Evolutionary conservation across 2,329 filamentous ascomycete genomes (phyloP).

Genomic region (Colletotrichum acutatum): DNA sequence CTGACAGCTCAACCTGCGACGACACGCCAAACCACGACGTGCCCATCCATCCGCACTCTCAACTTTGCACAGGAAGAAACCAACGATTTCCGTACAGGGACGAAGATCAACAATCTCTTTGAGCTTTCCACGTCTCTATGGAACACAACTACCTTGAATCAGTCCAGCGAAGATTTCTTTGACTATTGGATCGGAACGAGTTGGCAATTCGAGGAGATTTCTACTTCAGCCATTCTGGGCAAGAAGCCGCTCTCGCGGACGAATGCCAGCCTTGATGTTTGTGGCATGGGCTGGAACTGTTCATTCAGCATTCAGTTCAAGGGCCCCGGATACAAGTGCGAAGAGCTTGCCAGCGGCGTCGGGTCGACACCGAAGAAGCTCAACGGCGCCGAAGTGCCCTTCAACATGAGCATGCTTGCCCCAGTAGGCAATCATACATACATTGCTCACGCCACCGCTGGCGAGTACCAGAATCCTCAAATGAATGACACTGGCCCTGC

Average conservation of each 20-base stretch:
- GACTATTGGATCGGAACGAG: slow-evolving; percentile 46
- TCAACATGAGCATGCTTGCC: slow-evolving; percentile 41
- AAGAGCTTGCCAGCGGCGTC: slow-evolving; percentile 42
- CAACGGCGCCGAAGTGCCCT: slow-evolving; percentile 40
- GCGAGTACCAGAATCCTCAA: slow-evolving; percentile 44
- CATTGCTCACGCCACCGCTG: slow-evolving; percentile 40
- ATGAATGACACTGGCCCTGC: slow-evolving; percentile 38
- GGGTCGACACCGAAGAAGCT: slow-evolving; percentile 39
- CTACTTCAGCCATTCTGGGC: slow-evolving; percentile 41
- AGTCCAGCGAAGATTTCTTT: slow-evolving; percentile 40
- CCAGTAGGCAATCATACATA: slow-evolving; percentile 46
- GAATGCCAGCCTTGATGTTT: slow-evolving; percentile 45
- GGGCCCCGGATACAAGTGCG: slow-evolving; percentile 50
- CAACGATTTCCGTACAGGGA: slow-evolving; percentile 46
- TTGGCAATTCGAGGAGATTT: slow-evolving; percentile 41
- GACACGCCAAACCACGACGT: slow-evolving; percentile 41
- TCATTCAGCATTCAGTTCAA: slow-evolving; percentile 46
- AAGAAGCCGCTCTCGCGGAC: slow-evolving; percentile 39
- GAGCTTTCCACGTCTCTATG: slow-evolving; percentile 45
- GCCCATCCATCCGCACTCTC: slow-evolving; percentile 44
- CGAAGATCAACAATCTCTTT: slow-evolving; percentile 40
- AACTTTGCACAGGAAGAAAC: slow-evolving; percentile 48
- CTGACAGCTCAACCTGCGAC: slow-evolving; percentile 44
- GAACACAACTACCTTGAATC: slow-evolving; percentile 44
- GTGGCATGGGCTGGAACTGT: slow-evolving; percentile 48